Percentiles rank a stretch among this genome's conserved stretches.
Evolutionary conservation across 768 basidiomycete species (phyloP).

Genomic region (Galerina marginata): DNA sequence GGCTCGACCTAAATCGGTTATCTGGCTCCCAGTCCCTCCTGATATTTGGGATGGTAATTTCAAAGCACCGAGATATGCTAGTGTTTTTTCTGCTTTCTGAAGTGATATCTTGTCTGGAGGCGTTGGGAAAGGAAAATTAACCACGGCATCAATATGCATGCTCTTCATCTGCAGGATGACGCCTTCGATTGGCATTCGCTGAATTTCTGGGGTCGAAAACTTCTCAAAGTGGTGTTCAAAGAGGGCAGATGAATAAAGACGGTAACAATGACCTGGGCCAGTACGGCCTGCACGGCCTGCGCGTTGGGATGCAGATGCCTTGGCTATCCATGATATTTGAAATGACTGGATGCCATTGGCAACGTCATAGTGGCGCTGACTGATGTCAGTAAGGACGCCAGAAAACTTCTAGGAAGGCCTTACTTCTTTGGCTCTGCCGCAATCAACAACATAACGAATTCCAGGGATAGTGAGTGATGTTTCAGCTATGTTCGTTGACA

Average conservation of each 20-base stretch:
- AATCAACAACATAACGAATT: slow-evolving; percentile 97
- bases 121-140: slow-evolving; percentile 98
- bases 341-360: slow-evolving; percentile 88
- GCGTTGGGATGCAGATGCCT: slow-evolving; percentile 92
- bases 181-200: slow-evolving; percentile 95
- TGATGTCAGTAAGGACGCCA: neutral
- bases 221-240: slow-evolving; percentile 91
- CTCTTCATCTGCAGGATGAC: slow-evolving; percentile 98
- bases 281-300: slow-evolving; percentile 97
- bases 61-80: slow-evolving; percentile 86
- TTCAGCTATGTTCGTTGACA: slow-evolving; percentile 96
- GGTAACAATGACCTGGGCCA: slow-evolving; percentile 97
- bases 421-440: slow-evolving; percentile 94
- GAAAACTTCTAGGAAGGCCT: slow-evolving; percentile 8
- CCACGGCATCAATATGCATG: slow-evolving; percentile 96
- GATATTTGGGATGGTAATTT: slow-evolving; percentile 33
- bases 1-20: slow-evolving; percentile 88
- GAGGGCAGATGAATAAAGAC: slow-evolving; percentile 93
- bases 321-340: slow-evolving; percentile 92
- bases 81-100: slow-evolving; percentile 78
- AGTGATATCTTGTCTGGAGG: slow-evolving; percentile 83
- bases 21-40: slow-evolving; percentile 50
- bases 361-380: slow-evolving; percentile 82
- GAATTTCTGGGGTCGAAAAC: slow-evolving; percentile 90
- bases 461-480: slow-evolving; percentile 97